These are phyloP conservation scores for Boletus semigastroideus DNA, from an alignment of 1,284 basidiomycete genomes.

Conservation along the genomic window DNA sequence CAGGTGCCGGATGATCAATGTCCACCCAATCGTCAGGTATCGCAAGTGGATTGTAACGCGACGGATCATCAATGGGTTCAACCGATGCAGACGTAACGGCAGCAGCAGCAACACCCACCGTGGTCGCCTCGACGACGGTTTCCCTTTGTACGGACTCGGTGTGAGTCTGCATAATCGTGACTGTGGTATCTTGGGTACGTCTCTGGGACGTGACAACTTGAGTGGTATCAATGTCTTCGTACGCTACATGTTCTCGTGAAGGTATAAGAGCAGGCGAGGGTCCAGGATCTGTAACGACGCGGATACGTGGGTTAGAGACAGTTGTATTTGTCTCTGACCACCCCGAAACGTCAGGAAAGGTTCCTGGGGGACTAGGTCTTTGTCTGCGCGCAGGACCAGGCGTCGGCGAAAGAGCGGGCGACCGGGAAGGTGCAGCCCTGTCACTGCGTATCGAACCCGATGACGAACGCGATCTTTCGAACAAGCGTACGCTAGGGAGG, in stretches of 20 bases:
- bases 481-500: constrained; percentile 30
- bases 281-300: constrained; percentile 13
- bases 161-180: constrained; percentile 13
- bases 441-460: constrained; percentile 32
- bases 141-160: constrained; percentile 8
- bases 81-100: background rate
- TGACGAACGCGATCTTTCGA: constrained; percentile 18
- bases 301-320: constrained; percentile 21
- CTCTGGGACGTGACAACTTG: constrained; percentile 7
- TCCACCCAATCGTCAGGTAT: constrained; percentile 35
- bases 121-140: background rate
- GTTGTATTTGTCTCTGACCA: constrained; percentile 32
- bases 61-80: constrained; percentile 15
- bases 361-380: constrained; percentile 30
- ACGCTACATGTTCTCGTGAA: constrained; percentile 16
- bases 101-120: background rate
- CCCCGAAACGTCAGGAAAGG: constrained; percentile 29
- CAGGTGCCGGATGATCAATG: constrained; percentile 10
- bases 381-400: constrained; percentile 20
- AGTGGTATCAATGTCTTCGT: constrained; percentile 15
- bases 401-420: constrained; percentile 17
- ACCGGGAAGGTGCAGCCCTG: constrained; percentile 29
- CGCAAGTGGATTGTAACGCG: constrained; percentile 13
- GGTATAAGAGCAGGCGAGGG: constrained; percentile 33
- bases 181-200: constrained; percentile 10